Conservation (phyloP, 2,329 filamentous ascomycete species). For the Ophiostoma sp. region DNA sequence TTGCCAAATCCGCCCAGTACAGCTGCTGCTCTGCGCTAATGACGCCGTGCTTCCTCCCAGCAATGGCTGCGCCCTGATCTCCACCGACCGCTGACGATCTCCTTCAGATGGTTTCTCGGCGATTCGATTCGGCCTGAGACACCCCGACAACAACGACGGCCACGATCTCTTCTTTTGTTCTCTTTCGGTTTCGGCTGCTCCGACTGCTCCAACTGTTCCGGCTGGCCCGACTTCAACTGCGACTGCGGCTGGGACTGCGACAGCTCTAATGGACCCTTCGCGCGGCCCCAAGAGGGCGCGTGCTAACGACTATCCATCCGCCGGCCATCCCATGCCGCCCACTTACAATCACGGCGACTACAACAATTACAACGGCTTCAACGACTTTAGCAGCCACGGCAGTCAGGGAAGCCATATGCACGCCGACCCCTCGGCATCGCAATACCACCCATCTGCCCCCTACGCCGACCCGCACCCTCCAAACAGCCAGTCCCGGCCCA, state of each 20-base stretch:
- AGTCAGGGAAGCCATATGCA: no score
- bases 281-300: slow-evolving; percentile 19
- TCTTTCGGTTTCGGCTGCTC: no score
- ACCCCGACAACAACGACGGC: no score
- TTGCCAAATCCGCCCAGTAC: neutral
- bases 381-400: neutral
- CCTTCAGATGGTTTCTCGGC: neutral
- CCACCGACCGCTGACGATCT: neutral
- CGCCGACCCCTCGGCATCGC: no score
- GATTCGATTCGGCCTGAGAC: neutral
- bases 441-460: no score
- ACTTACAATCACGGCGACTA: neutral
- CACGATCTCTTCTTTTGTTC: no score
- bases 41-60: neutral
- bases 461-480: neutral
- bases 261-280: slow-evolving; percentile 14
- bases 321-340: neutral
- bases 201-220: neutral
- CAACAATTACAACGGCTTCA: neutral
- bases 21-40: neutral
- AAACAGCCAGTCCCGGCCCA: neutral
- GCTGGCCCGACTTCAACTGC: neutral
- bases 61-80: slow-evolving; percentile 1
- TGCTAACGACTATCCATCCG: slow-evolving; percentile 8
- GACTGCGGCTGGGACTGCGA: neutral